phyloP scores from a whole-genome alignment of 2,329 filamentous ascomycete genomes.

The Diaporthe humulicola region DNA sequence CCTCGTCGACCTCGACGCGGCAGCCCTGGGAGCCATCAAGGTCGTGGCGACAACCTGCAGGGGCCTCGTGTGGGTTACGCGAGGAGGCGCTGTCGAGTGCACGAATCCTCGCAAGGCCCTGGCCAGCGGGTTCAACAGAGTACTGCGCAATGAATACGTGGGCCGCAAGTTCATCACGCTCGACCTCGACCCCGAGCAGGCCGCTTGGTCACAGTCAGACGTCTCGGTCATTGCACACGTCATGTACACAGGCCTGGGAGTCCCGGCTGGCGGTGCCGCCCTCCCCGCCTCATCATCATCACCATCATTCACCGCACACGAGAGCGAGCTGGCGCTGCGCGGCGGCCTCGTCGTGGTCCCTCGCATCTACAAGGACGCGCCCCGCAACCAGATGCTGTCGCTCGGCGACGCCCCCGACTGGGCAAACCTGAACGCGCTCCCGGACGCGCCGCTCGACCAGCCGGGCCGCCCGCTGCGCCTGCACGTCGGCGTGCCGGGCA shows the following conservation, averaged over 20 bases:
- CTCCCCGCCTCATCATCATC: too few relatives aligned
- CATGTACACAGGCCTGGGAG: neutral
- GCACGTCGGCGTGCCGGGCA: conserved; percentile 39
- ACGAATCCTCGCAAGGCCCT: conserved; percentile 41
- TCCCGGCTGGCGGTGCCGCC: neutral
- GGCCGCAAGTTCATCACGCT: conserved; percentile 39
- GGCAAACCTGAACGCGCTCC: neutral
- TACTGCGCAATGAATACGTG: conserved; percentile 40
- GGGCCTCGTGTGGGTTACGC: conserved; percentile 41
- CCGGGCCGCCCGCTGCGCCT: neutral
- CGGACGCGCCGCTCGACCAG: neutral
- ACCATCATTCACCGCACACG: neutral
- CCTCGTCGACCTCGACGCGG: conserved; percentile 42
- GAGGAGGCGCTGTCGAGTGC: conserved; percentile 32
- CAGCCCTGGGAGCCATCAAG: conserved; percentile 37
- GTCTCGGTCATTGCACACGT: conserved; percentile 23
- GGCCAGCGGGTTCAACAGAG: conserved; percentile 42
- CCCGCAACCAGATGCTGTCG: neutral
- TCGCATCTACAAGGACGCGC: conserved; percentile 44
- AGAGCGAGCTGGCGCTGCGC: conserved; percentile 48
- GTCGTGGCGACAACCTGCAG: conserved; percentile 40
- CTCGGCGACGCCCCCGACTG: neutral
- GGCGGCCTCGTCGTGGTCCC: conserved; percentile 45
- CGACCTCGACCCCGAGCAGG: conserved; percentile 37
- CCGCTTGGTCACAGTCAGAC: neutral